Percentiles rank a stretch among this genome's conserved stretches.
phyloP scores from a whole-genome alignment of 768 basidiomycete species.

The Suillus cothurnatus region DNA sequence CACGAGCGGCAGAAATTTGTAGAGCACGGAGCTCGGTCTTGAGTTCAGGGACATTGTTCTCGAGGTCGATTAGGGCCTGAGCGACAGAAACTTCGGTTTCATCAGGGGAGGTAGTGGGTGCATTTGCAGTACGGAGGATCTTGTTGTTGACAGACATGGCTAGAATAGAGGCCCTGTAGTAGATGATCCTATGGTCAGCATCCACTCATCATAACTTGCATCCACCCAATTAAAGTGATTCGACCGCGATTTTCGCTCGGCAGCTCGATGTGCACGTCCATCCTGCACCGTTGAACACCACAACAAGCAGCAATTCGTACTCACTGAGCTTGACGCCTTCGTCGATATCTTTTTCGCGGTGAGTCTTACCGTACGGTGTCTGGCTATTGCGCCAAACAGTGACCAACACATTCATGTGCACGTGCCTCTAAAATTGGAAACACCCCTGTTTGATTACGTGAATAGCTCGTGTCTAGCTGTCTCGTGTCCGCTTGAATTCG shows the following conservation, averaged over 20 bases:
- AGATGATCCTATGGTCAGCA: constrained; percentile 38
- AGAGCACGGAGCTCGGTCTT: constrained; percentile 94
- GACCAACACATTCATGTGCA: constrained; percentile 23
- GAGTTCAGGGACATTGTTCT: constrained; percentile 97
- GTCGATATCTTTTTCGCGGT: constrained; percentile 41
- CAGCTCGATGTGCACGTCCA: constrained; percentile 24
- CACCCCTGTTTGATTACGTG: neutral
- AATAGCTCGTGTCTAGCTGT: constrained; percentile 15
- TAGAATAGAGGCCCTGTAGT: constrained; percentile 21
- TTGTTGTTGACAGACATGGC: constrained; percentile 81
- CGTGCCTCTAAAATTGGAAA: neutral
- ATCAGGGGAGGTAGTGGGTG: constrained; percentile 85
- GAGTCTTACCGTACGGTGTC: constrained; percentile 13
- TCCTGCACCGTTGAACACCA: constrained; percentile 13
- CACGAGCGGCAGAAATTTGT: constrained; percentile 97
- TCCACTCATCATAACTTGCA: constrained; percentile 44
- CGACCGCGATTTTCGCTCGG: constrained; percentile 18
- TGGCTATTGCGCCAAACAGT: constrained; percentile 29
- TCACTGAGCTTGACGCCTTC: constrained; percentile 72
- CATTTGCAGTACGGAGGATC: constrained; percentile 96
- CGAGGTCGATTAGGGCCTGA: constrained; percentile 96
- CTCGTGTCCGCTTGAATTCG: constrained; percentile 71
- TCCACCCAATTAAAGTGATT: constrained; percentile 53
- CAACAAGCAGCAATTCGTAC: constrained; percentile 43
- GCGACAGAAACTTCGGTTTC: constrained; percentile 91